Evolutionary conservation across 2,329 filamentous ascomycete genomes (phyloP), one percentile per base, ranked within the genome.

Genomic region (Lachnellula subtilissima): DNA sequence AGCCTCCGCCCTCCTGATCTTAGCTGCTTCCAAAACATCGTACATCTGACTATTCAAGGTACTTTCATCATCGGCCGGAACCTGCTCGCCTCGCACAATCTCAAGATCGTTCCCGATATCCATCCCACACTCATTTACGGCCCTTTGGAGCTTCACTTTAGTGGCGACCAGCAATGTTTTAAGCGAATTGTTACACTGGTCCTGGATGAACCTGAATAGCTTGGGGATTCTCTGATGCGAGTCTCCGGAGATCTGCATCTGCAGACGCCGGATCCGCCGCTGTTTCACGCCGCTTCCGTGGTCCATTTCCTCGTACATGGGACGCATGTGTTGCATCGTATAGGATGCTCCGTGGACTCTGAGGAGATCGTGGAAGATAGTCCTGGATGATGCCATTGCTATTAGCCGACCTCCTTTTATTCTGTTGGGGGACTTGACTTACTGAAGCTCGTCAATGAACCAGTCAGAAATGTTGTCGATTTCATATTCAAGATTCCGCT

Each of bases 21-120:
- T 57, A 37, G 48, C 55, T 35, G 48, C 35, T 14, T 55, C 55
- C 32, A 57, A 42, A 28, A 42, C 46, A 32, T 35, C 32, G 36
- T 19, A 55, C 50, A 55, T 37, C 22, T 39, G 48, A 46, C 14
- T 32, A 11, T 42, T 54, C 39, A 52, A 50, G 15, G 22, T 4
- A 8, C 36, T 36, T 22, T 57, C 43, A 22, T 60, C 52, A 32
- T 9, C 25, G 8, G 23, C 51, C 17, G 48, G 36, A 47, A 50
- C 37, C 17, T 32, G 45, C 45, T 57, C 57, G 32, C 56, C 57
- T 14, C 52, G 28, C 23, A 55, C 28, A 22, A 60, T 22, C 22
- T 57, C 48, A 22, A 60, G 55, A 55, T 60, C 58, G 32, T 28
- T 45, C n/a, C 39, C 23, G 35, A 60, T 60, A 48, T 60, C 46